phyloP scores from a whole-genome alignment of 371 early-diverging fungal genomes.

The Mucor circinelloides region DNA sequence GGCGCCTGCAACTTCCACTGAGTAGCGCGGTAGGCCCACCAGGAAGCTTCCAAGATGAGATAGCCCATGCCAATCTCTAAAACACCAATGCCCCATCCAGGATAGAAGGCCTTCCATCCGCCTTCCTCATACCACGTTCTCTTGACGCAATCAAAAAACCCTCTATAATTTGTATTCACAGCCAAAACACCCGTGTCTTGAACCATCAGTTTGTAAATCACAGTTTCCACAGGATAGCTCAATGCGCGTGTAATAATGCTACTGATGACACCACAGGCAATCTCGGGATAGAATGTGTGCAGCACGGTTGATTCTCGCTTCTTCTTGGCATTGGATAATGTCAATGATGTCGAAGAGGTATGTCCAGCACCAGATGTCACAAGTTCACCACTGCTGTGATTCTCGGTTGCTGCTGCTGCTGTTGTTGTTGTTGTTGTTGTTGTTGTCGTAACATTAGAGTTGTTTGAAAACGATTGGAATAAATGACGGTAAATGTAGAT shows the following conservation, averaged over 20 bases:
- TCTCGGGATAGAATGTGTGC: slow-evolving; percentile 61
- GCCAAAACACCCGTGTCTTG: slow-evolving; percentile 52
- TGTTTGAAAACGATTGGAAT: slow-evolving; percentile 16
- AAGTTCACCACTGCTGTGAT: no score
- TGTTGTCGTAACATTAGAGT: slow-evolving; percentile 8
- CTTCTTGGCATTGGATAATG: slow-evolving; percentile 7
- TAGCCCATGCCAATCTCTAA: slow-evolving; percentile 42
- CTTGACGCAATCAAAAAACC: slow-evolving; percentile 52
- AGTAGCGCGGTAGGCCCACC: slow-evolving; percentile 33
- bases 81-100: slow-evolving; percentile 46
- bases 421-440: not conserved
- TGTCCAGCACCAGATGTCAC: not conserved
- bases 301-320: slow-evolving; percentile 32
- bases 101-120: slow-evolving; percentile 46
- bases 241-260: slow-evolving; percentile 54
- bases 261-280: slow-evolving; percentile 58
- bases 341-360: slow-evolving; percentile 16
- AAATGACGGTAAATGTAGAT: slow-evolving; percentile 52
- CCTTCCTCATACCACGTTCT: slow-evolving; percentile 39
- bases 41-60: slow-evolving; percentile 45
- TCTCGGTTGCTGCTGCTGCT: not conserved
- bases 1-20: slow-evolving; percentile 35
- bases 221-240: slow-evolving; percentile 57
- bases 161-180: slow-evolving; percentile 44
- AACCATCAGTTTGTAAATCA: slow-evolving; percentile 56